Base-by-base conservation (phyloP, 768 basidiomycete species). In the Suillus clintonianus region DNA sequence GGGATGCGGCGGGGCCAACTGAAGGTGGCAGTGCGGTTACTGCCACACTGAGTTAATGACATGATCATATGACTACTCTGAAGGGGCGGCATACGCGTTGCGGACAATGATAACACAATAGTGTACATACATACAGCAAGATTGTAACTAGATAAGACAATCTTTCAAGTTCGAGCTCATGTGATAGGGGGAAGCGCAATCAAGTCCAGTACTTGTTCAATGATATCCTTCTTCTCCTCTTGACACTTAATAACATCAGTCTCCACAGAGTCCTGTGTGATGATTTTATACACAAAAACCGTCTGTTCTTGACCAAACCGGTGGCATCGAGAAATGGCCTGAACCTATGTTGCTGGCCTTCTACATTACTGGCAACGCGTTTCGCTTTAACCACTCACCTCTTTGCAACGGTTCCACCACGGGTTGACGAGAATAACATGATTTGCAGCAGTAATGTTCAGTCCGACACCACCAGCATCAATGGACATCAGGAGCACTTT, bases 401-500 rank as follows among this genome's bases (percentile, higher is more conserved):
- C 57, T 39, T 39, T 45, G 30, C 15, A 58, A 17, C 8, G 13
- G 30, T 50, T 58, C 39, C 37, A 58, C 37, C 56, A 48, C 13
- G 39, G 39, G 15, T 48, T 43, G 6, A 58, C 56, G 39, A 58
- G 56, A 24, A 48, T 39, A 6, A 58, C 56, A 58, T 58, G 37
- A n/a, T 22, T 58, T 58, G 56, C 56, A 6, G 17, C 19, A 37
- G 56, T 43, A 19, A 58, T 58, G 37, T 48, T 48, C n/a, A 58
- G 42, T 43, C 56, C 56, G 19, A 58, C 56, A 24, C 56, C 56
- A 13, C 56, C 56, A 37, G 56, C 56, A 17, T 43, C 24, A 37
- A 48, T 58, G 22, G 34, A 58, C 36, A 39, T 48, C 11, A 47
- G 56, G n/a, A 58, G n/a, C 14, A 58, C 56, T 42, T 58, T 58